Evolutionary conservation across 1,284 basidiomycete species (phyloP), one percentile per base, ranked within the genome.

Genomic region (Meira nashicola): DNA sequence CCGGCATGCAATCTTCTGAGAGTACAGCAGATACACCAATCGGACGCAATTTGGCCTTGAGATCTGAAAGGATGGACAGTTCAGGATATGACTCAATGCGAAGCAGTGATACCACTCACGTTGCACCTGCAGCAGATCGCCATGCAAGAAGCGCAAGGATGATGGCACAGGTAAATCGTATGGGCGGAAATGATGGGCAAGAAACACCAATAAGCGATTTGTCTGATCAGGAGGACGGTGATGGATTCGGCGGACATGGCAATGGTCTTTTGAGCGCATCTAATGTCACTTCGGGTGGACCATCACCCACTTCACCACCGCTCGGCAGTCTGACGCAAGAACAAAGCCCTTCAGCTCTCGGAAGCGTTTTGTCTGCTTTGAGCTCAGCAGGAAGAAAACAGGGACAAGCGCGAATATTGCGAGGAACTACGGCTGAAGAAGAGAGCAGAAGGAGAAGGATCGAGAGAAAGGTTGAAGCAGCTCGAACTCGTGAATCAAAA

Each of bases 371-470:
- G 14, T 62, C 63, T 17, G 74, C 74, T 4, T 65, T 76, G 17
- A 65, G 60, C 21, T 63, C 65, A 1, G 74, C 75, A 8, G 75
- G 67, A 1, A 59, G 74, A 39, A 73, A 71, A 54, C 66, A 70
- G 11, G 73, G 76, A 50, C 70, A 66, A 8, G 64, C 66, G n/a
- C 60, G 74, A 9, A 68, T 78, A 48, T 65, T 76, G 66, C 65
- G 73, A 8, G 70, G 72, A 15, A 72, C 70, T 33, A 68, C 68
- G 33, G 73, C 66, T n/a, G 68, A 70, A 56, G 68, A 71, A 41
- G 70, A 74, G 52, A 63, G 63, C 15, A 61, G 63, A 47, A 58
- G 68, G 37, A 55, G 63, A 15, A 61, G 62, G 52, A 67, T 57
- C 38, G 70, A 70, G 44, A 64, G 66, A 54, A 64, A 68, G 59